Evolutionary conservation across 2,329 filamentous ascomycete genomes (phyloP).

Genomic region (Phoma herbarum): DNA sequence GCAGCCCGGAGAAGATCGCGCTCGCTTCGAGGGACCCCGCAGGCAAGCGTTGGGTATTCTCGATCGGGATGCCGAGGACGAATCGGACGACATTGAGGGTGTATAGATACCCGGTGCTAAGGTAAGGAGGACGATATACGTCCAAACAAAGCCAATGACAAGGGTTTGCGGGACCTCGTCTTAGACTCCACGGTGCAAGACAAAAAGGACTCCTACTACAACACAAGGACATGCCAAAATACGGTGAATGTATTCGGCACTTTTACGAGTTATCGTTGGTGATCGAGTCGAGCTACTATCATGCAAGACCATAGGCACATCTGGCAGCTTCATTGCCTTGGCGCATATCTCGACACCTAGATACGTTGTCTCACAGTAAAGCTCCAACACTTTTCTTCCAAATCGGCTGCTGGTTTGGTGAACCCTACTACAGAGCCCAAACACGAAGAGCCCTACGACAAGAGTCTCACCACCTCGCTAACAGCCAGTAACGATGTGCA

Average conservation of each 20-base stretch:
- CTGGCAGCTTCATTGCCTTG: too few relatives aligned
- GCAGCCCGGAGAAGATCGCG: constrained; percentile 3
- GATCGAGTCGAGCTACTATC: not conserved
- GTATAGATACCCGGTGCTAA: not conserved
- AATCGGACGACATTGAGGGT: not conserved
- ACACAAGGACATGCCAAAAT: not conserved
- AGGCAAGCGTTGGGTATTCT: not conserved
- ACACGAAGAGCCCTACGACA: too few relatives aligned
- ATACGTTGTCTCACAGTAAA: not conserved
- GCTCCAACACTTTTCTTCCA: too few relatives aligned
- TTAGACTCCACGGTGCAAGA: not conserved
- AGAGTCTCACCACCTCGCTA: not conserved
- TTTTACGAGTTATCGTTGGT: not conserved
- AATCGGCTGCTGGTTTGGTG: too few relatives aligned
- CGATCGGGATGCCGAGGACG: not conserved
- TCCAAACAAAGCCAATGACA: not conserved
- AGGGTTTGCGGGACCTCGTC: not conserved
- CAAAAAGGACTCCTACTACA: not conserved
- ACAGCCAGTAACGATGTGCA: not conserved
- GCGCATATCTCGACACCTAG: not conserved
- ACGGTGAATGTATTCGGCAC: not conserved
- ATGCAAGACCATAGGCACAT: not conserved
- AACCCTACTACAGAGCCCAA: too few relatives aligned
- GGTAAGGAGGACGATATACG: not conserved
- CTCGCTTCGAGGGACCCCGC: constrained; percentile 1